Evolutionary conservation across 768 basidiomycete genomes (phyloP), one percentile per base, ranked within the genome.

Genomic region (Pulveroboletus sp.): DNA sequence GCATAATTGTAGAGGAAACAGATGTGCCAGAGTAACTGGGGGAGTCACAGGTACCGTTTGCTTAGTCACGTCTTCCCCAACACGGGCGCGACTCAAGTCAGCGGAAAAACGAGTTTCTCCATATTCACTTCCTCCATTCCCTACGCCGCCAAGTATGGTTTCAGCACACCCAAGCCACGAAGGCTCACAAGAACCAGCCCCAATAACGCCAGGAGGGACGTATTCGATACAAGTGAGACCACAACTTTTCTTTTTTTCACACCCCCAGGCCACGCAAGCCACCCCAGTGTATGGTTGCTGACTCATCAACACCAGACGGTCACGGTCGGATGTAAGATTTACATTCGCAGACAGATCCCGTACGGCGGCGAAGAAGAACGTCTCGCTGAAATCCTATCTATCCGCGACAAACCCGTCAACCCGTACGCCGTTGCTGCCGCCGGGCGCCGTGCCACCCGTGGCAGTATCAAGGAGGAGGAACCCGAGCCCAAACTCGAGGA

Each of bases 281-380:
- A 51, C 24, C 50, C 40, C 22, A 31, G 6, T 3, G 34, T 12
- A 23, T 24, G 8, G 10, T 47, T 68, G 66, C 66, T 68, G 68
- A 69, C 66, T 68, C 66, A 71, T 65, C 61, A 71, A 24, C 38
- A 23, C 50, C 52, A 93, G 93, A 86, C 83, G 30, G 83, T 97
- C 59, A 79, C 82, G 51, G 89, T 93, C 61, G 96, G 96, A 49
- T 97, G 94, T 76, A 97, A 97, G 74, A 81, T 99, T 65, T 93
- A 86, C 72, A 90, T 95, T 57, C 82, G 81, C 36, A 86, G 95
- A 56, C 85, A 86, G 52, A 80, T 79, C 36, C 70, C 83, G 39
- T 83, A 85, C 60, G 90, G 86, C 38, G 74, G 82, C 58, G 71
- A 74, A 39, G 94, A 97, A 71, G 91, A 96, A 63, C 87, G 95